phyloP scores from a whole-genome alignment of 2,329 filamentous ascomycete genomes.

The Fusarium siculi region DNA sequence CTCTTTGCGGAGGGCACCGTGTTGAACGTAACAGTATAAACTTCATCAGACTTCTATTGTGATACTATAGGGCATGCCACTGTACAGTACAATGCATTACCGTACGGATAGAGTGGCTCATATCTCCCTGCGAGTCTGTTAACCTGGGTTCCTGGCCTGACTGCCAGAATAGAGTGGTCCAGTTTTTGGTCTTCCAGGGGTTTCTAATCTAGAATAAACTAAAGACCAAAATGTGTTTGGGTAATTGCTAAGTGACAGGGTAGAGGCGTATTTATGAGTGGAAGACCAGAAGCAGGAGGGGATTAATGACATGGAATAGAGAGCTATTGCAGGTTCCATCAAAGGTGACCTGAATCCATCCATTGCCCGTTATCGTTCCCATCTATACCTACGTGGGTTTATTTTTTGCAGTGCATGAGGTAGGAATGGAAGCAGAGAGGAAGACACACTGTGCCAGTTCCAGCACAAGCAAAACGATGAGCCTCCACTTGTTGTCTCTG shows the following conservation, averaged over 20 bases:
- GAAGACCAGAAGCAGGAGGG: slow-evolving; percentile 8
- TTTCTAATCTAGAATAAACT: slow-evolving; percentile 20
- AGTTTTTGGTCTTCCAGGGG: slow-evolving; percentile 33
- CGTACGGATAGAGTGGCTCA: slow-evolving; percentile 2
- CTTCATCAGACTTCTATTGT: slow-evolving; percentile 21
- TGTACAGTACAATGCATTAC: slow-evolving; percentile 3
- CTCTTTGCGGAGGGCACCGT: not conserved
- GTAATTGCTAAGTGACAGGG: slow-evolving; percentile 1
- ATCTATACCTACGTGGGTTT: not conserved
- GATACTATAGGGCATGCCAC: slow-evolving; percentile 22
- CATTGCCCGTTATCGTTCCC: slow-evolving; percentile 16
- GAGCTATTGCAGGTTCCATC: slow-evolving; percentile 24
- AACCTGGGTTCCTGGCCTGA: not conserved
- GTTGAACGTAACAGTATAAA: slow-evolving; percentile 20
- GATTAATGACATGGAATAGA: slow-evolving; percentile 33
- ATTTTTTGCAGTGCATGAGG: not conserved
- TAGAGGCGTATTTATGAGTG: slow-evolving; percentile 15
- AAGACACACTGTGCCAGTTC: slow-evolving; percentile 30
- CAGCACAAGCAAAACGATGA: slow-evolving; percentile 3
- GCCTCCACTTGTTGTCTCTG: slow-evolving; percentile 8
- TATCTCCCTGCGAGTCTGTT: slow-evolving; percentile 24
- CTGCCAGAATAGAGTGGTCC: slow-evolving; percentile 27
- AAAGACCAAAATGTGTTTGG: slow-evolving; percentile 10
- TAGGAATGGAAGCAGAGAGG: not conserved
- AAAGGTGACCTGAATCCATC: slow-evolving; percentile 14